Evolutionary conservation across 2,329 filamentous ascomycete genomes (phyloP).

Genomic region (Colletotrichum brevisporum): DNA sequence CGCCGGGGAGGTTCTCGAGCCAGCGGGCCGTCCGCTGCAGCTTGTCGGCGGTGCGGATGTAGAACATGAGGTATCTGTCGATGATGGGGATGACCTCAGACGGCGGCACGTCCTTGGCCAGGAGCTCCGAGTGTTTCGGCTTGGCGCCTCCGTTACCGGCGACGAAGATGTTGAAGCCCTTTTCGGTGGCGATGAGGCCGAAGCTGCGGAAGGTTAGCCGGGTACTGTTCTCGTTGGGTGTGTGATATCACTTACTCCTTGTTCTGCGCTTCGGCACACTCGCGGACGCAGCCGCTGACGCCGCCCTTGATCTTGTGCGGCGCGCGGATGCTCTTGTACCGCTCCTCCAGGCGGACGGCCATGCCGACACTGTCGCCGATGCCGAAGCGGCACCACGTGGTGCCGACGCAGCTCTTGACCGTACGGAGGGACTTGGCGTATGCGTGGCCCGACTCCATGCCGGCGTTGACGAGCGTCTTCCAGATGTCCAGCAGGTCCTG

Average conservation of each 20-base stretch:
- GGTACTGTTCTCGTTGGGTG: background rate
- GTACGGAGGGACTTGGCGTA: constrained; percentile 92
- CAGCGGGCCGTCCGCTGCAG: constrained; percentile 90
- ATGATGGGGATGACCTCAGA: constrained; percentile 87
- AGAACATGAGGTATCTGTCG: constrained; percentile 92
- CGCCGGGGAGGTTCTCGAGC: constrained; percentile 87
- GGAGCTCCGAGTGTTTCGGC: constrained; percentile 83
- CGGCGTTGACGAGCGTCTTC: constrained; percentile 83
- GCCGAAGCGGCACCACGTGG: constrained; percentile 91
- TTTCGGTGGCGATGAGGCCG: constrained; percentile 91
- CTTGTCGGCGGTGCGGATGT: constrained; percentile 92
- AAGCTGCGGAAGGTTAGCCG: constrained; percentile 67
- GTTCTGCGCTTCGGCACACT: constrained; percentile 92
- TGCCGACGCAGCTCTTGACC: constrained; percentile 92
- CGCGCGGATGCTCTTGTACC: constrained; percentile 90
- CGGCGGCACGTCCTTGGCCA: constrained; percentile 88
- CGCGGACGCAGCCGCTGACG: constrained; percentile 90
- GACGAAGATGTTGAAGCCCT: constrained; percentile 94
- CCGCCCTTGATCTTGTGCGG: constrained; percentile 95
- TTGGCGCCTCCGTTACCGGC: constrained; percentile 91
- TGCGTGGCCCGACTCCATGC: constrained; percentile 91
- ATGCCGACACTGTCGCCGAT: constrained; percentile 93
- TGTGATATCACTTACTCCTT: constrained; percentile 76
- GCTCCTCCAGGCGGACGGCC: constrained; percentile 88
- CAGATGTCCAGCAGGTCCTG: constrained; percentile 88